Percentiles rank a stretch among this genome's conserved stretches.
phyloP scores from a whole-genome alignment of 495 filamentous ascomycete species.

The Daldinia caldariorum region DNA sequence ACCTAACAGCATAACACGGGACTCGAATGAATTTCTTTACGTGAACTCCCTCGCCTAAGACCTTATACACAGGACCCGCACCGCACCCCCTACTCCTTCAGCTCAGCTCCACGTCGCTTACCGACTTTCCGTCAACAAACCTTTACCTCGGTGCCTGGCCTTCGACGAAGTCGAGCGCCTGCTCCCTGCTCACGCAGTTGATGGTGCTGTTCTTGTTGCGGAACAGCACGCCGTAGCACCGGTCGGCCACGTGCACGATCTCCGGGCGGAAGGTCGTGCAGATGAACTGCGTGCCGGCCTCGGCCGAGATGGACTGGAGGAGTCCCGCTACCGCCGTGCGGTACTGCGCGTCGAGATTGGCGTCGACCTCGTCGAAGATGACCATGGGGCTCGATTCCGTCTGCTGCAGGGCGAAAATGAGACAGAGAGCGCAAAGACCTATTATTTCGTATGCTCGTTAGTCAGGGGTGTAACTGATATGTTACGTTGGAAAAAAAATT shows the following conservation, averaged over 20 bases:
- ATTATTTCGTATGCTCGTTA: constrained; percentile 34
- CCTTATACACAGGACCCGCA: constrained; percentile 22
- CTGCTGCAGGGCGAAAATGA: constrained; percentile 98
- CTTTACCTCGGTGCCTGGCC: constrained; percentile 60
- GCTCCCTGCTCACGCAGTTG: constrained; percentile 84
- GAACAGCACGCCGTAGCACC: constrained; percentile 97
- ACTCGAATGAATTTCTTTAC: neutral
- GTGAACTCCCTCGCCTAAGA: constrained; percentile 25
- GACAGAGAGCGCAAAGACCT: constrained; percentile 93
- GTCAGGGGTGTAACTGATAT: constrained; percentile 8
- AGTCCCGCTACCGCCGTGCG: constrained; percentile 91
- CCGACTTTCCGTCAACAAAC: too few relatives aligned
- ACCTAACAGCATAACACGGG: constrained; percentile 2
- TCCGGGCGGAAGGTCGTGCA: constrained; percentile 97
- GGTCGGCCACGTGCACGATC: constrained; percentile 93
- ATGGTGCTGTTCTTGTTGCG: constrained; percentile 91
- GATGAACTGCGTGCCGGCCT: constrained; percentile 74
- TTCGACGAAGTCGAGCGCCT: constrained; percentile 93
- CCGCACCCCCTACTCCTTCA: neutral
- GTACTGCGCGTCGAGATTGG: constrained; percentile 97
- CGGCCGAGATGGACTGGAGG: constrained; percentile 76
- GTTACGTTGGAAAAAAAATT: neutral
- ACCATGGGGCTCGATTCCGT: constrained; percentile 98
- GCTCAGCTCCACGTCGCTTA: neutral
- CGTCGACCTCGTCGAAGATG: constrained; percentile 99